Conservation (phyloP, 768 basidiomycete genomes). For the Symmetrospora coprosmae region DNA sequence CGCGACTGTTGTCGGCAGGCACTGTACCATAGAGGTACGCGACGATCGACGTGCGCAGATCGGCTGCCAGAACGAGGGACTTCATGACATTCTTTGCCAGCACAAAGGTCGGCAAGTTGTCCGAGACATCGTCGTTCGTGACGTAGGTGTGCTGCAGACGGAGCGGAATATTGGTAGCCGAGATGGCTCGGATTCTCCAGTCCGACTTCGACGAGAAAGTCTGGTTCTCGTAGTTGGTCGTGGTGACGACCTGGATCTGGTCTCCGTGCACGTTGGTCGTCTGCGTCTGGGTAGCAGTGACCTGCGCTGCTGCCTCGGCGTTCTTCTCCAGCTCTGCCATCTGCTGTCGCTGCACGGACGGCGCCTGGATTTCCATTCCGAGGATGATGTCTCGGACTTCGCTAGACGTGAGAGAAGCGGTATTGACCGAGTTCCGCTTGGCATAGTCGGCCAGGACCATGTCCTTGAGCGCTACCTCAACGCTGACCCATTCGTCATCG, state of each 20-base stretch:
- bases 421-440: conserved; percentile 92
- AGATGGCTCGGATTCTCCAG: conserved; percentile 97
- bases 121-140: conserved; percentile 97
- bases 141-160: conserved; percentile 98
- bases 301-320: conserved; percentile 80
- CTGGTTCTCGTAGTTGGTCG: conserved; percentile 94
- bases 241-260: conserved; percentile 85
- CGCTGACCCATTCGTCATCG: conserved; percentile 98
- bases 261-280: conserved; percentile 97
- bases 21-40: conserved; percentile 85
- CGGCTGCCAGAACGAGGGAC: conserved; percentile 81
- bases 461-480: conserved; percentile 96
- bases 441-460: conserved; percentile 89
- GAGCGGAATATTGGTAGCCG: conserved; percentile 85
- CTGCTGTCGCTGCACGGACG: conserved; percentile 84
- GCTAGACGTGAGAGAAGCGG: conserved; percentile 86
- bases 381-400: conserved; percentile 97
- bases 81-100: conserved; percentile 92
- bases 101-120: conserved; percentile 91
- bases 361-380: conserved; percentile 94
- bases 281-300: conserved; percentile 94
- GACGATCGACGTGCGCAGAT: conserved; percentile 89
- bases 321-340: conserved; percentile 99
- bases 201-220: conserved; percentile 99
- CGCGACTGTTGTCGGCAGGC: conserved; percentile 89